phyloP scores from a whole-genome alignment of 169 alveolate genomes.

The Theileria parva region DNA sequence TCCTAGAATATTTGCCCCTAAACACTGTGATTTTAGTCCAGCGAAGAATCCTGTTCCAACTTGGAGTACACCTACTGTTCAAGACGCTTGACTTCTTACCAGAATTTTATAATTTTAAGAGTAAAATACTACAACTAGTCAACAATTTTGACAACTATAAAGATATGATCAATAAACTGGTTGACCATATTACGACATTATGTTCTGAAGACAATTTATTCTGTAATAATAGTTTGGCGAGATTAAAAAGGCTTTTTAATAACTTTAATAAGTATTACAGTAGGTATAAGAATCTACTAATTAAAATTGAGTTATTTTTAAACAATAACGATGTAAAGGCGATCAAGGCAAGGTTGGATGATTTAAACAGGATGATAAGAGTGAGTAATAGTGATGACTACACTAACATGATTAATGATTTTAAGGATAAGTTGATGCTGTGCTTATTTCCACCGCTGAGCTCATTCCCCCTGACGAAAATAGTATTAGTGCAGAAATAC shows the following conservation, averaged over 20 bases:
- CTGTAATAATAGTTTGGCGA: neutral
- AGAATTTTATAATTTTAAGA: slow-evolving; percentile 19
- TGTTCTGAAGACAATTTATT: neutral
- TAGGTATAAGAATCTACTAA: neutral
- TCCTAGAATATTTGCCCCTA: slow-evolving; percentile 32
- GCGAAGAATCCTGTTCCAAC: slow-evolving; percentile 48
- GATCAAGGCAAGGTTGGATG: neutral
- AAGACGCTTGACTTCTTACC: slow-evolving; percentile 36
- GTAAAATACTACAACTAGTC: slow-evolving; percentile 14
- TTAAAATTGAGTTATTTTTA: neutral
- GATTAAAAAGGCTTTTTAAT: neutral
- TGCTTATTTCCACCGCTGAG: slow-evolving; percentile 12
- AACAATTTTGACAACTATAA: neutral
- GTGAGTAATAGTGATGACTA: neutral
- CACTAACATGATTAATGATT: neutral
- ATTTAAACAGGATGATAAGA: neutral
- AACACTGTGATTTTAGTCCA: slow-evolving; percentile 47
- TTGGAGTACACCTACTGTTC: slow-evolving; percentile 34
- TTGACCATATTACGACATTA: neutral
- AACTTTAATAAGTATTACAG: neutral
- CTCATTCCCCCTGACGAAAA: neutral
- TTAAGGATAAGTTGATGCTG: neutral
- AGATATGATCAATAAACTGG: neutral
- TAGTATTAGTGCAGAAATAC: slow-evolving; percentile 7
- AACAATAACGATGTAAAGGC: neutral